A percentile compares a stretch with the other conserved stretches of the same genome.
These are phyloP conservation scores for Penicillium egyptiacum DNA, from an alignment of 495 filamentous ascomycete genomes.

Conservation along the genomic window DNA sequence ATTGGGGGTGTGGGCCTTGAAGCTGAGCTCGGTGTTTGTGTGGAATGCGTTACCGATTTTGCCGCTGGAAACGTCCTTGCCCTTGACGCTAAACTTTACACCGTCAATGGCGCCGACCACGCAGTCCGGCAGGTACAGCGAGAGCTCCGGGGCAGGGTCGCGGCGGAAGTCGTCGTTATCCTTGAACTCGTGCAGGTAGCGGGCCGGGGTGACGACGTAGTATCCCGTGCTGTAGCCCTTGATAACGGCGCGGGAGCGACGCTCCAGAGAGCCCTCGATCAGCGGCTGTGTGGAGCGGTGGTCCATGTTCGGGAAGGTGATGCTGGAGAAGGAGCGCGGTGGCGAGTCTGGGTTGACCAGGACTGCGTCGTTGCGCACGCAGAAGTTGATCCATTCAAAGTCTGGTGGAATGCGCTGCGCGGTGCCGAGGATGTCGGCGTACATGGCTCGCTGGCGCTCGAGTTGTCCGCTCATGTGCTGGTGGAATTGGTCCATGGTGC, in stretches of 20 bases:
- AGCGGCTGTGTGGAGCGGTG: conserved; percentile 77
- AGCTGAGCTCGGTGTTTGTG: conserved; percentile 61
- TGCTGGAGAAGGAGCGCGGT: conserved; percentile 65
- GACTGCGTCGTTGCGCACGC: conserved; percentile 60
- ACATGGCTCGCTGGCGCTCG: conserved; percentile 76
- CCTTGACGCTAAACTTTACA: conserved; percentile 89
- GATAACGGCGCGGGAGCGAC: conserved; percentile 78
- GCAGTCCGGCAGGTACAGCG: conserved; percentile 91
- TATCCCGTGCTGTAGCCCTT: conserved; percentile 75
- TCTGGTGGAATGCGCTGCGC: conserved; percentile 80
- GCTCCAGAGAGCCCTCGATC: conserved; percentile 83
- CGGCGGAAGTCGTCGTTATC: conserved; percentile 79
- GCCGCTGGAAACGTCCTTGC: conserved; percentile 75
- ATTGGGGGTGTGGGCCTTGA: conserved; percentile 70
- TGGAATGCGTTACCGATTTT: conserved; percentile 59
- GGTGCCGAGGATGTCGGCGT: conserved; percentile 76
- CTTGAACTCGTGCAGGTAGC: conserved; percentile 94
- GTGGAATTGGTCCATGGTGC: conserved; percentile 76
- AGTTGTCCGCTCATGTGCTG: conserved; percentile 72
- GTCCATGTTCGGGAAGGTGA: conserved; percentile 84
- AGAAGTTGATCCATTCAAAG: conserved; percentile 89
- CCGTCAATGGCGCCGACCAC: conserved; percentile 70
- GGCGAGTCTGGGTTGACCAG: conserved; percentile 80
- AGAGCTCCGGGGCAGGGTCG: conserved; percentile 82
- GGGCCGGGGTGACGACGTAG: conserved; percentile 83